phyloP scores from a whole-genome alignment of 164 flowering plant genomes.

The Chimonanthus praecox region DNA sequence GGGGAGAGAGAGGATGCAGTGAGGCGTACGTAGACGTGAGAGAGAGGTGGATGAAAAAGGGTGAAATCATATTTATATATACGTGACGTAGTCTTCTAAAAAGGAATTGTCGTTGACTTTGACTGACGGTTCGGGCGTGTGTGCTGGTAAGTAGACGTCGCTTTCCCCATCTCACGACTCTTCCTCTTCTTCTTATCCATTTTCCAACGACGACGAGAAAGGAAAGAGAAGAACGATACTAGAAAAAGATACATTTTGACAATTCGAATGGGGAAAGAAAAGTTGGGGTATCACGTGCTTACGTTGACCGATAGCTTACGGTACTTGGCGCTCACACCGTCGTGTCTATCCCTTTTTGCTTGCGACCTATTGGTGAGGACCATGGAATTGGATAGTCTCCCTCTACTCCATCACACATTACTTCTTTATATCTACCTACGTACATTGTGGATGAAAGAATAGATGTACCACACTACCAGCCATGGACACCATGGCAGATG shows the following conservation, averaged over 20 bases:
- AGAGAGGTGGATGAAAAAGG: neutral
- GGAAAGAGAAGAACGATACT: neutral
- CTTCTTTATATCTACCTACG: too few species aligned
- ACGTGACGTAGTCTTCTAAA: neutral
- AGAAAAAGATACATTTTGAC: too few species aligned
- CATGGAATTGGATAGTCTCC: too few species aligned
- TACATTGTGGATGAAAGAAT: too few species aligned
- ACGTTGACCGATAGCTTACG: neutral
- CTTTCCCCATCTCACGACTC: neutral
- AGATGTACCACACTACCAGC: too few species aligned
- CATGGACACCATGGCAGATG: too few species aligned
- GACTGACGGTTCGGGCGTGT: conserved; percentile 32
- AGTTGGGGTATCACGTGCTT: neutral
- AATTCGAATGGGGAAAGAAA: neutral
- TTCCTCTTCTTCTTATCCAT: neutral
- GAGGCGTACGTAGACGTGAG: neutral
- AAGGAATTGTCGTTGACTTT: conserved; percentile 22
- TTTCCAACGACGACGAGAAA: neutral
- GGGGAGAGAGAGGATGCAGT: neutral
- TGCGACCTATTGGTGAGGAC: too few species aligned
- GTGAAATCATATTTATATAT: too few species aligned
- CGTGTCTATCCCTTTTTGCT: neutral
- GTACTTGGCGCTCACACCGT: neutral
- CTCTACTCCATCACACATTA: too few species aligned
- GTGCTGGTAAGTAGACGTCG: conserved; percentile 3